Evolutionary conservation across 768 basidiomycete genomes (phyloP).

Genomic region (Auricularia heimuer): DNA sequence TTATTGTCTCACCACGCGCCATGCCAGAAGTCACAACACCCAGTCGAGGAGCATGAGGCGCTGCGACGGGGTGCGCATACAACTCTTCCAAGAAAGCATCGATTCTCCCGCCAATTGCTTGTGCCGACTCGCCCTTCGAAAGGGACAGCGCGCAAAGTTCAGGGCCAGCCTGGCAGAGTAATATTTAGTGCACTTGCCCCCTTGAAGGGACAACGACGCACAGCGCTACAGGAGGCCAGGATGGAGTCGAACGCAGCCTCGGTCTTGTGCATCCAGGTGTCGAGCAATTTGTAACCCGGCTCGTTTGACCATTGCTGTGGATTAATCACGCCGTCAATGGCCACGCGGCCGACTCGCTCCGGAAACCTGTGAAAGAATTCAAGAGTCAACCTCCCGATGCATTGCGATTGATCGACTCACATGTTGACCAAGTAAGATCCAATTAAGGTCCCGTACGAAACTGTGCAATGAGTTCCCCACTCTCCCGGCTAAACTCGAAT

Average conservation of each 20-base stretch:
- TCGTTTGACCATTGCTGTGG: slow-evolving; percentile 5
- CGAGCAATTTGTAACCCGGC: slow-evolving; percentile 5
- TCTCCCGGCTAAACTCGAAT: no score
- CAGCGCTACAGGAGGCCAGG: slow-evolving; percentile 7
- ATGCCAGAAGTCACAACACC: slow-evolving; percentile 7
- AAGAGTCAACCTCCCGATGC: background rate
- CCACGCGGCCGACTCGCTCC: slow-evolving; percentile 10
- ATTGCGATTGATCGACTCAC: background rate
- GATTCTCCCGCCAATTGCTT: slow-evolving; percentile 4
- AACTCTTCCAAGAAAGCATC: slow-evolving; percentile 8
- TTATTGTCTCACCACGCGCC: slow-evolving; percentile 2
- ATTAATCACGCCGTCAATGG: slow-evolving; percentile 12
- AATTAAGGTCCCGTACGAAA: slow-evolving; percentile 11
- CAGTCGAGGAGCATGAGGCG: background rate
- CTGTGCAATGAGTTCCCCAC: background rate
- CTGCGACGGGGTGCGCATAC: slow-evolving; percentile 7
- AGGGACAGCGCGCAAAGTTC: slow-evolving; percentile 5
- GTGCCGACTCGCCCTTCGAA: background rate
- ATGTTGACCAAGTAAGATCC: slow-evolving; percentile 14
- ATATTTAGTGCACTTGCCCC: background rate
- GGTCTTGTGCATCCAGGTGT: slow-evolving; percentile 5
- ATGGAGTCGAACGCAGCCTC: slow-evolving; percentile 9
- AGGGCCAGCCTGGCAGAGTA: slow-evolving; percentile 2
- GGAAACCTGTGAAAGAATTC: slow-evolving; percentile 7
- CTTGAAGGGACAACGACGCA: background rate